Evolutionary conservation across 2,329 filamentous ascomycete species (phyloP).

Genomic region (Bipolaris victoriae): DNA sequence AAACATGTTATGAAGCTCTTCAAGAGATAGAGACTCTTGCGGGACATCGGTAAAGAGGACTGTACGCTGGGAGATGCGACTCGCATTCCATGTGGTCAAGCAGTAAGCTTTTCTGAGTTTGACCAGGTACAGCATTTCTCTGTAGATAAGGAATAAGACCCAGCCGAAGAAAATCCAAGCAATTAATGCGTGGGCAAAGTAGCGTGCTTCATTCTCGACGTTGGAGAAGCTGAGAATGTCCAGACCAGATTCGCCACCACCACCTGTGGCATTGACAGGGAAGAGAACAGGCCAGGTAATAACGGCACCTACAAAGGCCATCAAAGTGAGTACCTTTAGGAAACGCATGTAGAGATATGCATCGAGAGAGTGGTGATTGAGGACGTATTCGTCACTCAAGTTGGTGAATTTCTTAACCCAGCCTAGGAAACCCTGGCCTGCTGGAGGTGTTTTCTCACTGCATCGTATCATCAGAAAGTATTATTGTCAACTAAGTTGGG

Average conservation of each 20-base stretch:
- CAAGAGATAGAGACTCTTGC: slow-evolving; percentile 46
- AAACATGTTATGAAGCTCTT: slow-evolving; percentile 48
- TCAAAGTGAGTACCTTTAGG: slow-evolving; percentile 53
- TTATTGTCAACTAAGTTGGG: accelerated
- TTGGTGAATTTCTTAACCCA: slow-evolving; percentile 58
- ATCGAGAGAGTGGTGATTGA: slow-evolving; percentile 57
- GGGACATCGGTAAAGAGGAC: slow-evolving; percentile 58
- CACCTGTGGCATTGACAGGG: slow-evolving; percentile 53
- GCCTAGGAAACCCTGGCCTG: slow-evolving; percentile 55
- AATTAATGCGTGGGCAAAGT: slow-evolving; percentile 54
- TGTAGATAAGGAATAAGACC: slow-evolving; percentile 53
- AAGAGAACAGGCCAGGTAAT: slow-evolving; percentile 57
- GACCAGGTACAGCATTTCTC: slow-evolving; percentile 55
- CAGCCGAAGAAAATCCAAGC: slow-evolving; percentile 53
- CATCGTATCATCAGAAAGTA: slow-evolving; percentile 18
- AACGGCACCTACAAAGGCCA: slow-evolving; percentile 52
- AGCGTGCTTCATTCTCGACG: slow-evolving; percentile 35
- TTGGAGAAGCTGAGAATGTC: slow-evolving; percentile 41
- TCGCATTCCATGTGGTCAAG: slow-evolving; percentile 51
- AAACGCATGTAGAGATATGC: slow-evolving; percentile 57
- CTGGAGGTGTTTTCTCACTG: slow-evolving; percentile 51
- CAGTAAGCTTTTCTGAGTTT: slow-evolving; percentile 57
- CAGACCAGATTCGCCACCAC: slow-evolving; percentile 44
- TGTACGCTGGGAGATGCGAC: slow-evolving; percentile 54
- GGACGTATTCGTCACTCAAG: slow-evolving; percentile 53